Evolutionary conservation across 2,329 filamentous ascomycete genomes (phyloP), one percentile per base, ranked within the genome.

Genomic region (Blastomyces emzantsi): DNA sequence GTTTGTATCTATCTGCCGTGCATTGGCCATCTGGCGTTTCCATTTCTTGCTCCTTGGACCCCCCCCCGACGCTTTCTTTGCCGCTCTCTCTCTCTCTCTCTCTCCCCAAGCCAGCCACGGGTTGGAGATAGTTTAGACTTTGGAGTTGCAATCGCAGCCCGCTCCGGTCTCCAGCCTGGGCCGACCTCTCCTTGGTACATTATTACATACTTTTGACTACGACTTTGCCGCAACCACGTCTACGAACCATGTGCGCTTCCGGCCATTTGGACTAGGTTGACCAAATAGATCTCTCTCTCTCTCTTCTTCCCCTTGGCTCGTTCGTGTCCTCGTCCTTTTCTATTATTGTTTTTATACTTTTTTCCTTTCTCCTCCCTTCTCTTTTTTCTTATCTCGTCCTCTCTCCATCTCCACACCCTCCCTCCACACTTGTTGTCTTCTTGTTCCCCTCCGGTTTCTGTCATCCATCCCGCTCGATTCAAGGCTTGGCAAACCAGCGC

Each of bases 181-280:
- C 47, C 47, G 22, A n/a, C n/a, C 17, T 2, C 51, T 15, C 8
- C 54, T 39, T 56, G 54, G 54, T 56, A 13, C 43, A 30, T 30
- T 30, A n/a, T n/a, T n/a, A n/a, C 28, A 30, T 30, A 2, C 28
- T 4, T 30, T 13, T 49, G 47, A 13, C 22, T 11, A 51, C 36
- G 13, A 39, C 36, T 56, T 39, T 39, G 36, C 54, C 54, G 54
- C 54, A 30, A 22, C 54, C 22, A 56, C n/a, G 47, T 51, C 54
- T 22, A 11, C 17, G 54, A 39, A 56, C 54, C 54, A 56, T 56
- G 54, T 39, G 54, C 30, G 36, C 54, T 36, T 56, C 54, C 54
- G 17, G 54, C 36, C n/a, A 33, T 39, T 22, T 39, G 30, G n/a
- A 56, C 54, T 56, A 56, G 54, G 54, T 56, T 36, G 54, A 56